Evolutionary conservation across 2,329 filamentous ascomycete species (phyloP), one percentile per base, ranked within the genome.

Genomic region (Didymella glomerata): DNA sequence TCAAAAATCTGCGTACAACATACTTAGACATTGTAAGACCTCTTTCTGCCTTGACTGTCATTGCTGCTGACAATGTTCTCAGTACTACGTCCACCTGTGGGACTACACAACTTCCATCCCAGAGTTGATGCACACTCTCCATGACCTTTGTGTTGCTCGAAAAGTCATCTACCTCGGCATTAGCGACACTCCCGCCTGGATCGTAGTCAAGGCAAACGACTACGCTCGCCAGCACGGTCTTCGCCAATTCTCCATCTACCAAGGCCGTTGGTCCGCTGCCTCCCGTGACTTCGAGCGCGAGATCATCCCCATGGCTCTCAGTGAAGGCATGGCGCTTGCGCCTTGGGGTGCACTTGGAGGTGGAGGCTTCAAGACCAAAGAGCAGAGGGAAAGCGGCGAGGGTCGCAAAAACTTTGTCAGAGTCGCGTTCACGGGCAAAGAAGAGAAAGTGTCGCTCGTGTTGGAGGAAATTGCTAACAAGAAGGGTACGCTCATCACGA

Each of bases 221-320:
- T 71, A 79, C 72, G 77, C 76, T n/a, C 74, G 76, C 63, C 58
- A 77, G 61, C 70, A 81, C 72, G 73, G 77, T 62, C 64, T 77
- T 38, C 64, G 75, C 40, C 65, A 69, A 40, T 77, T 81, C 70
- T 66, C 67, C 34, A 84, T 91, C 28, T 91, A 90, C 74, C 87
- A 90, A 75, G 89, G 89, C 10, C 79, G 77, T 11, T 91, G 88
- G 87, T 85, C 79, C 22, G 81, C 83, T 18, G 81, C 79, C 1
- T 81, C 85, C 47, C 84, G 90, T 24, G 89, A 92, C 72, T 85
- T 90, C 49, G 88, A 90, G 77, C 82, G 87, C 24, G 88, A 90
- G n/a, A 87, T 90, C 65, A 81, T 91, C 34, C 87, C 87, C 41
- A 90, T 90, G 88, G 81, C 77, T 38, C 80, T 80, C 36, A 80